phyloP scores from a whole-genome alignment of 2,329 filamentous ascomycete species.

The Aspergillus ustus region DNA sequence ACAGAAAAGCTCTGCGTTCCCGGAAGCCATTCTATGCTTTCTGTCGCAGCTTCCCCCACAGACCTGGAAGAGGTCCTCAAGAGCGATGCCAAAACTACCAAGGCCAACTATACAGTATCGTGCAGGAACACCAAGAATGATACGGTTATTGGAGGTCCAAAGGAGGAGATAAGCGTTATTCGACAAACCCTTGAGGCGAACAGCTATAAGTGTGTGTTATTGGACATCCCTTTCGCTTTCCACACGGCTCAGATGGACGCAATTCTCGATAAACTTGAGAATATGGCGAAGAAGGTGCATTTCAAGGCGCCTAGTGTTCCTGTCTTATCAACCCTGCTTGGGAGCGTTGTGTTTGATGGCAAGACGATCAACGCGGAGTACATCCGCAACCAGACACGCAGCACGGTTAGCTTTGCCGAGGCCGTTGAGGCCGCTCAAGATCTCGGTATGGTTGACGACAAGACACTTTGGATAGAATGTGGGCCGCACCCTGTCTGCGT shows the following conservation, averaged over 20 bases:
- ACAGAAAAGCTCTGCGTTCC: constrained; percentile 67
- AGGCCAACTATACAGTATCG: constrained; percentile 55
- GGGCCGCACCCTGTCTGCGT: constrained; percentile 73
- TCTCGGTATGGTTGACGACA: constrained; percentile 57
- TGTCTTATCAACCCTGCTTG: constrained; percentile 70
- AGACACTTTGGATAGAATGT: constrained; percentile 73
- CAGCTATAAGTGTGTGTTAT: constrained; percentile 64
- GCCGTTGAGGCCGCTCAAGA: constrained; percentile 63
- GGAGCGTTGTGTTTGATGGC: constrained; percentile 59
- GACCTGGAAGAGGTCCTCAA: constrained; percentile 50
- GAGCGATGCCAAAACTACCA: too few relatives aligned
- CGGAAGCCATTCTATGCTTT: constrained; percentile 69
- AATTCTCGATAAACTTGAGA: constrained; percentile 16
- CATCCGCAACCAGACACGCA: constrained; percentile 66
- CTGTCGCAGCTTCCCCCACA: too few relatives aligned
- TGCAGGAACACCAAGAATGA: constrained; percentile 78
- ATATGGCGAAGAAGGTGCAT: constrained; percentile 43
- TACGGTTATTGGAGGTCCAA: constrained; percentile 69
- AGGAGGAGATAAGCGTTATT: constrained; percentile 62
- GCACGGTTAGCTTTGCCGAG: constrained; percentile 70
- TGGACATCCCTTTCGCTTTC: constrained; percentile 68
- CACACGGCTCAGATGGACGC: constrained; percentile 25
- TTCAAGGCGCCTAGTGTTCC: constrained; percentile 65
- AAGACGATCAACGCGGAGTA: constrained; percentile 65
- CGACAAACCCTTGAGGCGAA: constrained; percentile 54